These are phyloP conservation scores for Chenopodium album DNA, from an alignment of 148 eudicot species.

Conservation along the genomic window DNA sequence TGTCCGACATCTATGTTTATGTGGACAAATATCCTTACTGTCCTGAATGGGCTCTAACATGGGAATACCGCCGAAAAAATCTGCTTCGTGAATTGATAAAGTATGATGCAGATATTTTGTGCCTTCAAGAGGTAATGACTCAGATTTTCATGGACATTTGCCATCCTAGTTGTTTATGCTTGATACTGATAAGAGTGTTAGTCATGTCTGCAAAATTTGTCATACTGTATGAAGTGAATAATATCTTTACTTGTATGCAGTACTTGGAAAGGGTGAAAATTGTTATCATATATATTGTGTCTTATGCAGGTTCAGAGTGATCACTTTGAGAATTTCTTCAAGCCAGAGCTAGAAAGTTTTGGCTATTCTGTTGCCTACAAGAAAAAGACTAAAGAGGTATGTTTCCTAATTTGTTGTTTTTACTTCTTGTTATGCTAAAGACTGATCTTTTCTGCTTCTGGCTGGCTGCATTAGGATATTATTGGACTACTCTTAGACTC, in stretches of 20 bases:
- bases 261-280: neutral
- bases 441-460: neutral
- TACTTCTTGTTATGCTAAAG: neutral
- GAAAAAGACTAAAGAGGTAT: slow-evolving; percentile 73
- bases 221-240: neutral
- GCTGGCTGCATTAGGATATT: neutral
- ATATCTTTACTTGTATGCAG: neutral
- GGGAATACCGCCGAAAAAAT: slow-evolving; percentile 85
- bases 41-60: slow-evolving; percentile 87
- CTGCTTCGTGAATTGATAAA: slow-evolving; percentile 68
- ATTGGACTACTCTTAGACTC: neutral
- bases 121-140: slow-evolving; percentile 84
- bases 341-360: slow-evolving; percentile 79
- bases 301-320: slow-evolving; percentile 81
- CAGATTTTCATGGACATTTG: neutral
- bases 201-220: neutral
- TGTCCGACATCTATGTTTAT: slow-evolving; percentile 55
- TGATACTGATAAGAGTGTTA: neutral
- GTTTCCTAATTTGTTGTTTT: slow-evolving; percentile 7
- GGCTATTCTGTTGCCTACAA: slow-evolving; percentile 80
- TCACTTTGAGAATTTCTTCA: slow-evolving; percentile 81
- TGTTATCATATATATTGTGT: slow-evolving; percentile 10
- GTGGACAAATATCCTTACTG: slow-evolving; percentile 61
- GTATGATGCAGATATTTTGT: slow-evolving; percentile 78
- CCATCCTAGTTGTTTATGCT: neutral